A percentile compares a stretch with the other conserved stretches of the same genome.
These are phyloP conservation scores for Vaccinium vitisidaea DNA, from an alignment of 148 eudicot genomes.

Conservation along the genomic window DNA sequence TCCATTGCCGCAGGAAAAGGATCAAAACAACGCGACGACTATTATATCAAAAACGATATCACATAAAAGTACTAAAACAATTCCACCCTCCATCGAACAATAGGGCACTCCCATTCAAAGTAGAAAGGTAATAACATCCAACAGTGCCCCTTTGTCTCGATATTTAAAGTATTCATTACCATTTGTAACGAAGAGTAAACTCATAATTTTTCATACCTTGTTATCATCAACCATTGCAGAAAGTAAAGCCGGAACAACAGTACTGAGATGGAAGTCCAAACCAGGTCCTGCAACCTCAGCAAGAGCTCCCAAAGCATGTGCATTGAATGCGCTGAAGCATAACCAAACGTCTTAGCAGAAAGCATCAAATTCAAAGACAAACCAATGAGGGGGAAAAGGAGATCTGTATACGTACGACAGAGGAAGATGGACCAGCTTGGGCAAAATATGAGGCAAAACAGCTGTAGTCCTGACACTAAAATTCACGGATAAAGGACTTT, in stretches of 20 bases:
- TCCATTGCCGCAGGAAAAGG: background rate
- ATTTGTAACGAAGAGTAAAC: background rate
- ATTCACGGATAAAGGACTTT: conserved; percentile 14
- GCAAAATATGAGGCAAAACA: conserved; percentile 95
- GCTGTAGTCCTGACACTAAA: conserved; percentile 90
- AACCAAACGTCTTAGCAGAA: conserved; percentile 8
- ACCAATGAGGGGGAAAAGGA: background rate
- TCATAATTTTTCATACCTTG: conserved; percentile 44
- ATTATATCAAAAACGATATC: background rate
- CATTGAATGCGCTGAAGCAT: conserved; percentile 82
- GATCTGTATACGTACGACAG: conserved; percentile 56
- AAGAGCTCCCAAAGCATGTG: conserved; percentile 96
- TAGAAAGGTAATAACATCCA: background rate
- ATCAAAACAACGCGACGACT: background rate
- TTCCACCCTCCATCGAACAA: background rate
- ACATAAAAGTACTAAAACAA: background rate
- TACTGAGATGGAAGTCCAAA: conserved; percentile 74
- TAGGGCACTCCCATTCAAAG: background rate
- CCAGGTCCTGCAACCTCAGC: conserved; percentile 99
- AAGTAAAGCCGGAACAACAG: conserved; percentile 82
- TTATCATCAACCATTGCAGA: conserved; percentile 77
- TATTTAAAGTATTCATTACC: background rate
- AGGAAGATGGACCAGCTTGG: conserved; percentile 92
- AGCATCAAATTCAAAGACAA: background rate
- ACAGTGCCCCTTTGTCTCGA: background rate